phyloP scores from a whole-genome alignment of 2,329 filamentous ascomycete species.

The Eurotiales sp. region DNA sequence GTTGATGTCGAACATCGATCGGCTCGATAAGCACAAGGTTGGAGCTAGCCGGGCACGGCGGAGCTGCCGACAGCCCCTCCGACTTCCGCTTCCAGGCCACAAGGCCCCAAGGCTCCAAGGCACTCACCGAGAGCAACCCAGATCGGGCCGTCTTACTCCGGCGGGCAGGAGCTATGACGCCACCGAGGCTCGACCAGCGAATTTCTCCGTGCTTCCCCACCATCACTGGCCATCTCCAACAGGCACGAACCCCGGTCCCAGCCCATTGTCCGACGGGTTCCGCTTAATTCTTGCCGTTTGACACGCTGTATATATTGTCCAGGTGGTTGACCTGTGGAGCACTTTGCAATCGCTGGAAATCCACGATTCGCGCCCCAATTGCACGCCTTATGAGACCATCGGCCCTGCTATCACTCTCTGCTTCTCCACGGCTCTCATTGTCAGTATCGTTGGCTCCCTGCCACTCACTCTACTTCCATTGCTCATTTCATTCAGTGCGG shows the following conservation, averaged over 20 bases:
- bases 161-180: background rate
- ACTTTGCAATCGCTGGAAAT: background rate
- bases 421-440: background rate
- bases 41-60: background rate
- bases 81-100: background rate
- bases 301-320: background rate
- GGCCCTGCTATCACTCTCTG: background rate
- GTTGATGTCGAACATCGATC: slow-evolving; percentile 5
- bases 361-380: background rate
- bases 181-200: background rate
- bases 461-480: background rate
- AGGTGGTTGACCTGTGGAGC: background rate
- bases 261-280: background rate
- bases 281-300: background rate
- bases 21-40: background rate
- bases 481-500: too few species aligned
- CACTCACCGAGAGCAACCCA: background rate
- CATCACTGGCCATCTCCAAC: background rate
- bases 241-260: background rate
- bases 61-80: background rate
- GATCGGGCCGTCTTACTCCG: background rate
- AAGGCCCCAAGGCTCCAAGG: background rate
- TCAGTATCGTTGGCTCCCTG: background rate
- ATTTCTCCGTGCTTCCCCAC: slow-evolving; percentile 3
- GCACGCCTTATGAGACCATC: slow-evolving; percentile 6